These are phyloP conservation scores for Kazachstania taianensis DNA, from an alignment of 805 yeast genomes.

Conservation along the genomic window DNA sequence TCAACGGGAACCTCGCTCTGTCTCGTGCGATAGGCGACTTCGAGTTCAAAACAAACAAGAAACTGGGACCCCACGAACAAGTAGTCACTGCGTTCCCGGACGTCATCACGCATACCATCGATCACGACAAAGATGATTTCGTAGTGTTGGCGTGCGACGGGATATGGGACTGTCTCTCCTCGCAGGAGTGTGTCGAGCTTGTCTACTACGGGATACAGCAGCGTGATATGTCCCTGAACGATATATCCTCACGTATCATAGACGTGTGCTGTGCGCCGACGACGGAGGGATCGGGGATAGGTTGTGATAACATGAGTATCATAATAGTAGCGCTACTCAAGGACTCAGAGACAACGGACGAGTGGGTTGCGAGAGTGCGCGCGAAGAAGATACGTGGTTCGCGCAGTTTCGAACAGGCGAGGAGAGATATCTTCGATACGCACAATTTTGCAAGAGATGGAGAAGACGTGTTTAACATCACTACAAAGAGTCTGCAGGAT, in stretches of 20 bases:
- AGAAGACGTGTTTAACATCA: slow-evolving; percentile 27
- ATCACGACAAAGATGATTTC: slow-evolving; percentile 68
- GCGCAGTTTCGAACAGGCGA: slow-evolving; percentile 34
- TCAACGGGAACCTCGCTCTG: slow-evolving; percentile 89
- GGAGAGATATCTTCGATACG: slow-evolving; percentile 39
- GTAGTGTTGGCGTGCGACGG: slow-evolving; percentile 94
- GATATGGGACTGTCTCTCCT: slow-evolving; percentile 93
- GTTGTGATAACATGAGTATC: slow-evolving; percentile 97
- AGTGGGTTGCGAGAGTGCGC: slow-evolving; percentile 53
- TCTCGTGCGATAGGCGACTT: slow-evolving; percentile 80
- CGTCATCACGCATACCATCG: slow-evolving; percentile 63
- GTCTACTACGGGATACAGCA: slow-evolving; percentile 82
- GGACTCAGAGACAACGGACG: slow-evolving; percentile 39
- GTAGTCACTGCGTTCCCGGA: slow-evolving; percentile 92
- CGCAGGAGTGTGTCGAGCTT: slow-evolving; percentile 88
- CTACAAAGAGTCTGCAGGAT: slow-evolving; percentile 17
- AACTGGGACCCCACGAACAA: slow-evolving; percentile 90
- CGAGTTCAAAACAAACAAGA: slow-evolving; percentile 65
- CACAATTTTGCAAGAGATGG: slow-evolving; percentile 38
- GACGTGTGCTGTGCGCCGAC: slow-evolving; percentile 94
- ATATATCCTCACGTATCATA: slow-evolving; percentile 80
- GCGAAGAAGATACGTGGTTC: slow-evolving; percentile 32
- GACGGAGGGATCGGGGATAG: slow-evolving; percentile 86
- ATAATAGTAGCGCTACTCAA: slow-evolving; percentile 71
- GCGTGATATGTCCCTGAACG: slow-evolving; percentile 46